Base-by-base conservation (phyloP, 2,329 filamentous ascomycete species). In the Pseudogymnoascus sp. region DNA sequence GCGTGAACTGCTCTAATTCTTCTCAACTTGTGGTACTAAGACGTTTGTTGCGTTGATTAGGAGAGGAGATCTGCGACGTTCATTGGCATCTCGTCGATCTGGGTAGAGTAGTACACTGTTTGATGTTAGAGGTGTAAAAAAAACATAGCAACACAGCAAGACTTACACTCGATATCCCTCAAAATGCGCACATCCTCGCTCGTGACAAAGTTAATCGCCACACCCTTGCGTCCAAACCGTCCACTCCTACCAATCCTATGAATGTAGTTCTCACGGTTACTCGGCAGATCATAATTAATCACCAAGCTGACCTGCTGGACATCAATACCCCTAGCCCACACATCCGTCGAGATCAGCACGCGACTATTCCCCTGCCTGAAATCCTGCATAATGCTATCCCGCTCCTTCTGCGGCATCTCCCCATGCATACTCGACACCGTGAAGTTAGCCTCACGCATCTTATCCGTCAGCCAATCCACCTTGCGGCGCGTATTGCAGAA, bases 241-340 rank as follows among this genome's bases (percentile, higher is more conserved):
- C 95, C 95, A 75, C 91, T 95, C 75, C 95, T 87, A 75, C 95
- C 95, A 72, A 99, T 99, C 71, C 95, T 89, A 81, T 99, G 95
- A 77, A 99, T 97, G 78, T 99, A 99, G 81, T 99, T 99, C 79
- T 99, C 95, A 83, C 95, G 92, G 78, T 99, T 97, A 78, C 90
- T 95, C 3, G 95, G 95, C 65, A 99, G 82, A 76, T 99, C 95
- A 77, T 99, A 99, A 82, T 99, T 99, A 83, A 99, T 99, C 67
- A 99, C 95, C 73, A 99, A 81, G 66, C 90, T 96, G 71, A 99
- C 95, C 77, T 99, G 95, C 79, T 99, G 95, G 60, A 99, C 95
- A 74, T 99, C 95, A 77, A 99, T 99, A 79, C 95, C 95, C 75
- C 95, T 89, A 64, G 95, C 95, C 92, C 93, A 96, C 50, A 99